Evolutionary conservation across 257 asterid genomes (phyloP).

Genomic region (Solanum peruvianum): DNA sequence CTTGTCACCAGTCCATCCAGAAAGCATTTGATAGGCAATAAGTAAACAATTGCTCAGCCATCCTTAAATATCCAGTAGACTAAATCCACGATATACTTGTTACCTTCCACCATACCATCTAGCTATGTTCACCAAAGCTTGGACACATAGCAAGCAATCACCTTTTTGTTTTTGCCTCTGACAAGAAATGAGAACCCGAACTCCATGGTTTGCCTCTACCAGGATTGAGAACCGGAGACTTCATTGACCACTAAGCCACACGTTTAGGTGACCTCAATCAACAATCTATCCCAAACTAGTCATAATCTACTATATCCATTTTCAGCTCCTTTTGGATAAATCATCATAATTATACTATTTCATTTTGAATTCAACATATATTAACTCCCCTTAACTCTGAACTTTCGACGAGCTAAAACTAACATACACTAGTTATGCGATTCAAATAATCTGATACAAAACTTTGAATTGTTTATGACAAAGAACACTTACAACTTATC

Average conservation of each 20-base stretch:
- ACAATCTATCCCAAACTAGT: neutral
- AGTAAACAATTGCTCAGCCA: neutral
- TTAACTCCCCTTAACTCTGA: neutral
- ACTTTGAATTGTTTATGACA: neutral
- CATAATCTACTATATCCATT: neutral
- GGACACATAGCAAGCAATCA: neutral
- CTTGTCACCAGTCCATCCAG: neutral
- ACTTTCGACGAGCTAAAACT: neutral
- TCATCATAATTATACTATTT: neutral
- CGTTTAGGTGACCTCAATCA: neutral
- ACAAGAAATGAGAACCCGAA: neutral
- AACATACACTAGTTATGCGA: neutral
- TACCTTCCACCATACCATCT: neutral
- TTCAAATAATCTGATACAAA: neutral
- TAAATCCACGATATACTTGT: neutral
- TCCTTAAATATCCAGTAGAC: neutral
- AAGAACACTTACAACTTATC: conserved; percentile 25
- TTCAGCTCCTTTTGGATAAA: neutral
- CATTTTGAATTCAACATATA: neutral
- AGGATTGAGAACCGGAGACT: neutral
- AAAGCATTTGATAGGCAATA: neutral
- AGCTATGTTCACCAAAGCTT: neutral
- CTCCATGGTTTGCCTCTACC: neutral
- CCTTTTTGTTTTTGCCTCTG: neutral
- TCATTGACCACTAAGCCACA: neutral